Conservation (phyloP, 1,284 basidiomycete genomes). For the Inonotus hispidus region DNA sequence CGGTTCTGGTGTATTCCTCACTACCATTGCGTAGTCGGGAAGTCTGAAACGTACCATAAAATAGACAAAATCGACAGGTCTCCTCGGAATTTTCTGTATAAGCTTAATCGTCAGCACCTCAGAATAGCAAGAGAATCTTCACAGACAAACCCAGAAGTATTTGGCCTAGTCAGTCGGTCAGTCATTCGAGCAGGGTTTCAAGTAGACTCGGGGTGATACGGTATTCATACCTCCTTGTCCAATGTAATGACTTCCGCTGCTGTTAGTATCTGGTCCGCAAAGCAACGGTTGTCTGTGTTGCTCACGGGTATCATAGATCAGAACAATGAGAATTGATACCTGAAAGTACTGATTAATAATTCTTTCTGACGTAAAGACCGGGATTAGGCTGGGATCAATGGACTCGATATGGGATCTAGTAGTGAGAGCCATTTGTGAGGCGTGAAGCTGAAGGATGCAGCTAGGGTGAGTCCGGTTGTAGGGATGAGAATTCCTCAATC, state of each 20-base stretch:
- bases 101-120: not conserved
- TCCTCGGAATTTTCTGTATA: not conserved
- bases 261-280: not conserved
- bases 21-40: not conserved
- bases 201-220: too few species aligned
- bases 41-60: not conserved
- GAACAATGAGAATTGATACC: not conserved
- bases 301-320: not conserved
- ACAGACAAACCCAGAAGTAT: not conserved
- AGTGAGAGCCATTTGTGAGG: slow-evolving; percentile 31
- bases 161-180: not conserved
- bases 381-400: not conserved
- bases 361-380: not conserved
- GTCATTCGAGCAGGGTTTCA: not conserved
- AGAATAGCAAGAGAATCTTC: not conserved
- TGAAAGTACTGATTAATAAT: not conserved
- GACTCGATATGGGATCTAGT: not conserved
- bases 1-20: not conserved
- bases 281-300: not conserved
- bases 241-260: not conserved
- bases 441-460: not conserved
- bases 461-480: not conserved
- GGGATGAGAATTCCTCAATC: too few species aligned
- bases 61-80: not conserved
- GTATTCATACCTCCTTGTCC: not conserved